Percentiles rank a stretch among this genome's conserved stretches.
These are phyloP conservation scores for Torrubiellomyces zombiae DNA, from an alignment of 2,329 filamentous ascomycete genomes.

Conservation along the genomic window DNA sequence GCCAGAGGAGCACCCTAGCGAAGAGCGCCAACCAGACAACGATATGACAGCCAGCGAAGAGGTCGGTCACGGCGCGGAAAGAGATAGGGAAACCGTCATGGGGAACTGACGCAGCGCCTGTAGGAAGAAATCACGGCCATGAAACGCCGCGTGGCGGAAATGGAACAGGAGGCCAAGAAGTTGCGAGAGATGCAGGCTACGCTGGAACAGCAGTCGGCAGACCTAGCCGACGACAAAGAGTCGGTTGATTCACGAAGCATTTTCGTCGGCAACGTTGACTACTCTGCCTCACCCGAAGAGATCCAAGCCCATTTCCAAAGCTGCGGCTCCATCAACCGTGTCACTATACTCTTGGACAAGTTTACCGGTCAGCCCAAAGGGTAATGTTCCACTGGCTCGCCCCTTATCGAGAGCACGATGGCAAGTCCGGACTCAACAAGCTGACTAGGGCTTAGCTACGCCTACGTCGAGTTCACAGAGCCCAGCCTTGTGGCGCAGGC, in stretches of 20 bases:
- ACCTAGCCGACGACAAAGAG: slow-evolving; percentile 81
- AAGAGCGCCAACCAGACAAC: slow-evolving; percentile 3
- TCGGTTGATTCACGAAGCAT: slow-evolving; percentile 91
- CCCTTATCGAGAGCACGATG: too few species aligned
- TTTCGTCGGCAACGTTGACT: slow-evolving; percentile 98
- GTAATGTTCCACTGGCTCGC: too few species aligned
- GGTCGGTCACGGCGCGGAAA: too few species aligned
- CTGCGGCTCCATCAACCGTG: slow-evolving; percentile 92
- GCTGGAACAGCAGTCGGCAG: slow-evolving; percentile 71
- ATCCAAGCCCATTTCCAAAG: slow-evolving; percentile 94
- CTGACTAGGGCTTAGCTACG: slow-evolving; percentile 49
- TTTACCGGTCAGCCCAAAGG: slow-evolving; percentile 99
- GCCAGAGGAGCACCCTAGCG: slow-evolving; percentile 3
- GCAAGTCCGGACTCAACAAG: slow-evolving; percentile 20
- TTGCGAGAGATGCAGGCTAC: slow-evolving; percentile 74
- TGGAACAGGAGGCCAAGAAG: slow-evolving; percentile 80
- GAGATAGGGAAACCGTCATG: too few species aligned
- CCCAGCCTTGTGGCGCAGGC: slow-evolving; percentile 85
- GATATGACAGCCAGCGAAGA: slow-evolving; percentile 7
- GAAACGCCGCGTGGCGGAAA: slow-evolving; percentile 75
- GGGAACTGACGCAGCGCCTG: slow-evolving; percentile 17
- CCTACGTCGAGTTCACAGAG: slow-evolving; percentile 96
- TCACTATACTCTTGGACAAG: slow-evolving; percentile 94
- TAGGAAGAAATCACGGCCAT: slow-evolving; percentile 73
- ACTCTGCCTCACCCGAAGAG: slow-evolving; percentile 91